Evolutionary conservation across 2,329 filamentous ascomycete genomes (phyloP).

Genomic region (Scopulariopsis brevicaulis): DNA sequence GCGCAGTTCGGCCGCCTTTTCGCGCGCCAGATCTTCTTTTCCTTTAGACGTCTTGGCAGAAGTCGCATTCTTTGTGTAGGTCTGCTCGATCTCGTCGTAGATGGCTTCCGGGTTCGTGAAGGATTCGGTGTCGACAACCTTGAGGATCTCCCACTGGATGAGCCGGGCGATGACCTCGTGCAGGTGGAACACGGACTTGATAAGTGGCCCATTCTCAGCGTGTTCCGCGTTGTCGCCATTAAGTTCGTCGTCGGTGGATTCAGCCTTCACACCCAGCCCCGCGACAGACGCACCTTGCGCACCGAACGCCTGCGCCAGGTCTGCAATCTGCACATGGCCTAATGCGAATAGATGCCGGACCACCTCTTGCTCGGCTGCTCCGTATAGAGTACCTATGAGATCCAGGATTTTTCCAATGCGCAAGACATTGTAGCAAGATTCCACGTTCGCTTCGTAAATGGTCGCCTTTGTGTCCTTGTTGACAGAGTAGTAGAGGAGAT

Average conservation of each 20-base stretch:
- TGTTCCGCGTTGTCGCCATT: conserved; percentile 23
- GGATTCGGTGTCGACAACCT: conserved; percentile 45
- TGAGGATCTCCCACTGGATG: conserved; percentile 56
- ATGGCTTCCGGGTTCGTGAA: conserved; percentile 52
- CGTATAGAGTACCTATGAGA: conserved; percentile 62
- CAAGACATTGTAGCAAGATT: conserved; percentile 70
- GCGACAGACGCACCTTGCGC: conserved; percentile 14
- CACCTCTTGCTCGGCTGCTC: conserved; percentile 61
- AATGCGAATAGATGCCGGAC: conserved; percentile 65
- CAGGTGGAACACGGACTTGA: conserved; percentile 34
- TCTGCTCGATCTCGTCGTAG: conserved; percentile 48
- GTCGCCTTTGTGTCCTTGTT: conserved; percentile 50
- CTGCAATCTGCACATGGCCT: conserved; percentile 63
- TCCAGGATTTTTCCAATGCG: conserved; percentile 74
- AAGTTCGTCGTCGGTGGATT: conserved; percentile 8
- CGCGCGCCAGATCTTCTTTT: conserved; percentile 48
- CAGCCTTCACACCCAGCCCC: conserved; percentile 16
- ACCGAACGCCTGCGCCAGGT: conserved; percentile 54
- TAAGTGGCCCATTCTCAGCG: conserved; percentile 17
- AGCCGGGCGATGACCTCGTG: conserved; percentile 39
- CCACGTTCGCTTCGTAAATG: conserved; percentile 75
- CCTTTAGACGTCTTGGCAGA: conserved; percentile 43
- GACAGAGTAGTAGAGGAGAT: conserved; percentile 66
- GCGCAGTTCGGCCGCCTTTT: conserved; percentile 39
- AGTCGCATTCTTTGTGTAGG: conserved; percentile 38